Evolutionary conservation across 176 grass and related monocot species (phyloP), one percentile per base, ranked within the genome.

Genomic region (Pharus latifolius): DNA sequence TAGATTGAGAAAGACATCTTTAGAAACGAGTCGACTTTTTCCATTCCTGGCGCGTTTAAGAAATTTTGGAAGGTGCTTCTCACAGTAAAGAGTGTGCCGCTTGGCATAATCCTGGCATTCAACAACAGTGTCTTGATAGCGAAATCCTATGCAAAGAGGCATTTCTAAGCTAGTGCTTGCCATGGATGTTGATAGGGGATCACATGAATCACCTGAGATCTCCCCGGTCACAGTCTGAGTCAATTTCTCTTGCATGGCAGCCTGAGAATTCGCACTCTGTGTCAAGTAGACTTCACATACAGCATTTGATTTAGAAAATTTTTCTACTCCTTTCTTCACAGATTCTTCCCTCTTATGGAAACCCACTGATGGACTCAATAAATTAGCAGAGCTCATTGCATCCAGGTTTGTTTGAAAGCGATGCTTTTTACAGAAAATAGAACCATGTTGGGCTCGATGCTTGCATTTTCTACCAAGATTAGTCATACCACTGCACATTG

Each of bases 11-110:
- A 99, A 93, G 19, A 99, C 74, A 83, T 99, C 95, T 80, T 99
- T 99, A 61, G 95, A 93, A 48, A 99, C 87, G 15, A 92, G 81
- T 64, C 95, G 86, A 83, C 87, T 99, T 45, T 90, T 92, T 52
- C 95, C 95, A 9, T 99, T 82, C 76, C 95, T 91, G n/a, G 95
- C 95, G 61, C 95, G 84, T 86, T 94, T 99, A 53, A 99, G 87
- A 75, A 94, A 99, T 70, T 91, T 99, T 2, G 95, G 95, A 68
- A 94, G 65, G 72, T 99, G 95, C 58, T 79, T 94, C 63, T 99
- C 86, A 62, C 95, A 99, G 59, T 99, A 99, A 60, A 99, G 83
- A 34, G 85, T 87, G 68, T 93, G 88, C 30, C 80, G 74, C 69
- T 81, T 91, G 48, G 95, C 95, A 78, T 77, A 73, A 82, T 99